These are phyloP conservation scores for Backusella circina DNA, from an alignment of 192 early-diverging fungal species.

Conservation along the genomic window DNA sequence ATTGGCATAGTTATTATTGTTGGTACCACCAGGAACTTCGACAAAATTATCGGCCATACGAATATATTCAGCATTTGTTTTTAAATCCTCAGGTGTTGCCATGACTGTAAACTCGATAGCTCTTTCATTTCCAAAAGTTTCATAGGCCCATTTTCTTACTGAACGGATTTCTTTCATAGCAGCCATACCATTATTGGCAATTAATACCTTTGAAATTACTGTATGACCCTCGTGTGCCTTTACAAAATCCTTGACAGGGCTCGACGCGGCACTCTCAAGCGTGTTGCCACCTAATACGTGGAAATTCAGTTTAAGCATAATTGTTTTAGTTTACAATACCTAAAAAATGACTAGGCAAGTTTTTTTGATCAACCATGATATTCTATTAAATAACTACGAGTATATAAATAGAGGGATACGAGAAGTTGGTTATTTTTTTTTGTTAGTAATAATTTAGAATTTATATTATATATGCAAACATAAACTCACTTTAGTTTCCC, in stretches of 20 bases:
- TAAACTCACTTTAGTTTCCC: neutral
- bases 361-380: conserved; percentile 7
- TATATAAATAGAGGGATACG: neutral
- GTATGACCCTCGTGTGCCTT: conserved; percentile 72
- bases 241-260: conserved; percentile 71
- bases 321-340: neutral
- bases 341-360: neutral
- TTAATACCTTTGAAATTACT: conserved; percentile 90
- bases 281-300: conserved; percentile 60
- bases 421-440: neutral
- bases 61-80: conserved; percentile 97
- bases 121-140: conserved; percentile 93
- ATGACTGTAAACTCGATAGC: conserved; percentile 96
- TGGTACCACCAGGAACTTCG: conserved; percentile 94
- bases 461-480: neutral
- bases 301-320: neutral
- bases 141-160: conserved; percentile 96
- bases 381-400: neutral
- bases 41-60: conserved; percentile 98
- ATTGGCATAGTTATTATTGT: conserved; percentile 99
- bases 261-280: conserved; percentile 57
- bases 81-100: conserved; percentile 96
- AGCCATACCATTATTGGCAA: conserved; percentile 99
- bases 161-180: conserved; percentile 98
- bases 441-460: neutral